Conservation (phyloP, 2,329 filamentous ascomycete species). For the Nannizziopsis barbatae region DNA sequence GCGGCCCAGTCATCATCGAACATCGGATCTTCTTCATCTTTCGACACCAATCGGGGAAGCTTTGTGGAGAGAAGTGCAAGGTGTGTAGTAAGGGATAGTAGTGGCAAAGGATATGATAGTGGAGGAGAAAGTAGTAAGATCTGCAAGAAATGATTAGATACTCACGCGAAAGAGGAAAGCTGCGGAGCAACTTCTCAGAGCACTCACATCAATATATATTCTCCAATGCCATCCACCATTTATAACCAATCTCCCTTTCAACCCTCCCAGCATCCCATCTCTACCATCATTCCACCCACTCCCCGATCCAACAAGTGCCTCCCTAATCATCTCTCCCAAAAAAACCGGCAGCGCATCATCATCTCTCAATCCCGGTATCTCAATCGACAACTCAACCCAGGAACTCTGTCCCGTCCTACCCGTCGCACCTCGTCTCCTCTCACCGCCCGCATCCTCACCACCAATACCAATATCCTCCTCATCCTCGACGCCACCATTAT, state of each 20-base stretch:
- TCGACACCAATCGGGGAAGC: slow-evolving; percentile 73
- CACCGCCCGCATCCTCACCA: slow-evolving; percentile 17
- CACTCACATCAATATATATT: slow-evolving; percentile 76
- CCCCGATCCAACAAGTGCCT: slow-evolving; percentile 73
- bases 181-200: slow-evolving; percentile 4
- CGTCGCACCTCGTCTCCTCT: slow-evolving; percentile 21
- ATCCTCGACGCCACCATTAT: slow-evolving; percentile 19
- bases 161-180: slow-evolving; percentile 2
- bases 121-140: slow-evolving; percentile 88
- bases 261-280: slow-evolving; percentile 58
- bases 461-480: slow-evolving; percentile 20
- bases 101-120: slow-evolving; percentile 80
- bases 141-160: slow-evolving; percentile 36
- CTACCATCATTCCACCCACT: slow-evolving; percentile 57
- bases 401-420: slow-evolving; percentile 41
- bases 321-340: slow-evolving; percentile 73
- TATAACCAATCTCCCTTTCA: slow-evolving; percentile 65
- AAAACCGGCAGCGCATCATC: slow-evolving; percentile 86
- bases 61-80: slow-evolving; percentile 81
- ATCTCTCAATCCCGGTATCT: slow-evolving; percentile 81
- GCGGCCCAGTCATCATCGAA: slow-evolving; percentile 98
- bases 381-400: slow-evolving; percentile 85
- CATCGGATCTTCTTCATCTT: slow-evolving; percentile 87
- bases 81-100: slow-evolving; percentile 86
- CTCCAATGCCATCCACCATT: slow-evolving; percentile 93